A percentile compares a stretch with the other conserved stretches of the same genome.
phyloP scores from a whole-genome alignment of 2,329 filamentous ascomycete genomes.

The Trichoderma sp. region DNA sequence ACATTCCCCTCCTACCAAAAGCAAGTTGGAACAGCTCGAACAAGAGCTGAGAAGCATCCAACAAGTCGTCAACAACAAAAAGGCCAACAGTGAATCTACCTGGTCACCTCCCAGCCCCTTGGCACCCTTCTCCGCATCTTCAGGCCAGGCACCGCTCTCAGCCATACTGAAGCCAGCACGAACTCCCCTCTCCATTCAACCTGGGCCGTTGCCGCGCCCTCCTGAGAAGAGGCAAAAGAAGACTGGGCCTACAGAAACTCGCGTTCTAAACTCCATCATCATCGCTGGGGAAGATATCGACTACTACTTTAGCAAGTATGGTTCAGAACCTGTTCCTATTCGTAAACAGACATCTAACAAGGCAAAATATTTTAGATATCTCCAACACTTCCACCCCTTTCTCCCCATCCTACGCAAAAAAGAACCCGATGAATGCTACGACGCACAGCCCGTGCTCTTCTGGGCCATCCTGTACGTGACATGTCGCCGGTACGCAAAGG shows the following conservation, averaged over 20 bases:
- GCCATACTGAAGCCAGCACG: slow-evolving; percentile 21
- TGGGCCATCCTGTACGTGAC: slow-evolving; percentile 57
- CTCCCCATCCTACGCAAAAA: slow-evolving; percentile 53
- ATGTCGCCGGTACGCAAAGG: slow-evolving; percentile 51
- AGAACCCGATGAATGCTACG: slow-evolving; percentile 55
- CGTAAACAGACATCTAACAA: not conserved
- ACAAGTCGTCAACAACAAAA: slow-evolving; percentile 46
- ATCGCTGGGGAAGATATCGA: slow-evolving; percentile 57
- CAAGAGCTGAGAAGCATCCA: slow-evolving; percentile 58
- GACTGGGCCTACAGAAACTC: slow-evolving; percentile 40
- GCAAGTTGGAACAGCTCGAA: slow-evolving; percentile 58
- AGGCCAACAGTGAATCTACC: slow-evolving; percentile 27
- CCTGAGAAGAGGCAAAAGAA: slow-evolving; percentile 31
- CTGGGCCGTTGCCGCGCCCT: slow-evolving; percentile 29
- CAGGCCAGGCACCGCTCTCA: slow-evolving; percentile 27
- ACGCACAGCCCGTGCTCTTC: slow-evolving; percentile 51
- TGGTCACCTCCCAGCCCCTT: slow-evolving; percentile 38
- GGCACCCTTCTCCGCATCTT: slow-evolving; percentile 31
- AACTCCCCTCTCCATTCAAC: slow-evolving; percentile 30
- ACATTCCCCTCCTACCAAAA: slow-evolving; percentile 30
- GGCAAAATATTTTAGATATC: slow-evolving; percentile 44
- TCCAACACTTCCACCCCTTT: slow-evolving; percentile 55
- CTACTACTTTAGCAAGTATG: slow-evolving; percentile 56
- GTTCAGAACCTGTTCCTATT: slow-evolving; percentile 14
- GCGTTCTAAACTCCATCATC: slow-evolving; percentile 49